Percentiles rank a stretch among this genome's conserved stretches.
Conservation (phyloP, 2,329 filamentous ascomycete genomes). For the Nemania abortiva region DNA sequence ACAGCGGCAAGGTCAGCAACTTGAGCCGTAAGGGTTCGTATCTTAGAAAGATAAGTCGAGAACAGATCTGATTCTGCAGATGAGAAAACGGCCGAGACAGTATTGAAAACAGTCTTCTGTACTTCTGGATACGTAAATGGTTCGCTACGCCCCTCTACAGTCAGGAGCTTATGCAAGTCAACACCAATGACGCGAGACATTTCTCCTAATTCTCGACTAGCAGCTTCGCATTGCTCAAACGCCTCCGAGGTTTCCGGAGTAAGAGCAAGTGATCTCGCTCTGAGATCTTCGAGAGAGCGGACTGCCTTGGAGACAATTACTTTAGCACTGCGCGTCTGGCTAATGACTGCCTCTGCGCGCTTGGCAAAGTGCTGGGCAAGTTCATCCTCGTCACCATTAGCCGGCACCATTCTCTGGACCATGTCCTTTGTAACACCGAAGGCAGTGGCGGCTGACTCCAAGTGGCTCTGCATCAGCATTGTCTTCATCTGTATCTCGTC, state of each 20-base stretch:
- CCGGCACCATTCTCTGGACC: constrained; percentile 73
- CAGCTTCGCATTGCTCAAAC: constrained; percentile 77
- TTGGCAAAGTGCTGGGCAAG: constrained; percentile 74
- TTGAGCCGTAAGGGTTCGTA: constrained; percentile 72
- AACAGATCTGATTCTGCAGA: constrained; percentile 76
- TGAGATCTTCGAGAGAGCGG: constrained; percentile 81
- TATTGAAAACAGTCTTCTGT: constrained; percentile 70
- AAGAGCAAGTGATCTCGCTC: constrained; percentile 79
- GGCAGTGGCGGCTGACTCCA: constrained; percentile 76
- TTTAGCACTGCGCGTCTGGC: constrained; percentile 84
- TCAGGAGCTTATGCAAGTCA: constrained; percentile 73
- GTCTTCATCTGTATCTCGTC: constrained; percentile 84
- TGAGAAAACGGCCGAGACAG: constrained; percentile 64
- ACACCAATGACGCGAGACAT: constrained; percentile 76
- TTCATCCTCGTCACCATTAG: constrained; percentile 73
- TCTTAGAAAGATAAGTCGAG: constrained; percentile 73
- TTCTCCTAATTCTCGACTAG: constrained; percentile 73
- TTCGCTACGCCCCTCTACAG: constrained; percentile 78
- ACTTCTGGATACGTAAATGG: constrained; percentile 76
- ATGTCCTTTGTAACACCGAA: constrained; percentile 64
- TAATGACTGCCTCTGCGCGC: constrained; percentile 78
- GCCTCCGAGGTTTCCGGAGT: constrained; percentile 73
- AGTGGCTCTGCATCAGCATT: constrained; percentile 80
- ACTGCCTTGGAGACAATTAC: constrained; percentile 84
- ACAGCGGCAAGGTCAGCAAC: constrained; percentile 78